A percentile compares a stretch with the other conserved stretches of the same genome.
Evolutionary conservation across 164 flowering plant genomes (phyloP).

Genomic region (Aristolochia contorta): DNA sequence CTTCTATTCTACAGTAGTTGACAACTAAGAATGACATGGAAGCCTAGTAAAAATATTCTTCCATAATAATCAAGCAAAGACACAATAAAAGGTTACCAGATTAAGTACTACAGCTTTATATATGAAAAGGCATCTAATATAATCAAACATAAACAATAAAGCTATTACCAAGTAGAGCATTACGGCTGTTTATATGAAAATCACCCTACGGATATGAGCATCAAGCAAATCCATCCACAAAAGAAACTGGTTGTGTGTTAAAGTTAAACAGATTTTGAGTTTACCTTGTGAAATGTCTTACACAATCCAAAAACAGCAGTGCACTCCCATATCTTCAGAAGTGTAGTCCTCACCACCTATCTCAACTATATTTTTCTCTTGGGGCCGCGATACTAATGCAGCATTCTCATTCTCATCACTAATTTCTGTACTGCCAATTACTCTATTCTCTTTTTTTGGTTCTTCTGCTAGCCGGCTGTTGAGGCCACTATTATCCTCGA

Average conservation of each 20-base stretch:
- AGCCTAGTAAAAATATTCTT: no score
- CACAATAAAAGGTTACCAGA: not conserved
- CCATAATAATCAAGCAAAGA: not conserved
- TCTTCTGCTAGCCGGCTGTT: no score
- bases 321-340: slow-evolving; percentile 65
- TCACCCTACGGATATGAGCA: not conserved
- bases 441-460: no score
- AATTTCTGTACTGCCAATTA: not conserved
- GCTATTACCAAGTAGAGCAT: not conserved
- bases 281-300: slow-evolving; percentile 73
- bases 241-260: not conserved
- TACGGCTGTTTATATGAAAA: not conserved
- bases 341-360: slow-evolving; percentile 53
- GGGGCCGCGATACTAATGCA: slow-evolving; percentile 39
- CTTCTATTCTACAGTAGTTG: no score
- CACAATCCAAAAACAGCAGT: slow-evolving; percentile 88
- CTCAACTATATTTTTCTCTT: slow-evolving; percentile 29
- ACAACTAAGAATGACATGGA: no score
- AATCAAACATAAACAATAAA: not conserved
- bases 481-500: not conserved
- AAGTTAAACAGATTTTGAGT: not conserved
- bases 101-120: not conserved
- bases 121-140: not conserved
- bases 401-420: not conserved
- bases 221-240: not conserved